Evolutionary conservation across 306 rosid species (phyloP).

Genomic region (Lupinus albus): DNA sequence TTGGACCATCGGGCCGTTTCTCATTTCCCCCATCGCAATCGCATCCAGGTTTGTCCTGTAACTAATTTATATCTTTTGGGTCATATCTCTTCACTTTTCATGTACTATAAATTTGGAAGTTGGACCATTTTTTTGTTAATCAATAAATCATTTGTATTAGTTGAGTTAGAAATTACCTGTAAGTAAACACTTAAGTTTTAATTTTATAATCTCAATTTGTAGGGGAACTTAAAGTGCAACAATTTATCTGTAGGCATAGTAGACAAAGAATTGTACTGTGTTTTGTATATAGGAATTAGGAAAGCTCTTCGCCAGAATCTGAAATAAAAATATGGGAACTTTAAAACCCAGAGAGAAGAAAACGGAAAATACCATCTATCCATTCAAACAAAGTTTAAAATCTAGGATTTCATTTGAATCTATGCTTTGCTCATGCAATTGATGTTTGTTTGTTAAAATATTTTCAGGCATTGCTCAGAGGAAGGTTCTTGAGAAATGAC

Average conservation of each 20-base stretch:
- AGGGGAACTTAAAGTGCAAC: constrained; percentile 4
- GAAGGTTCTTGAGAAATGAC: constrained; percentile 69
- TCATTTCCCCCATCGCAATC: constrained; percentile 89
- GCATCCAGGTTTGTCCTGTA: constrained; percentile 77
- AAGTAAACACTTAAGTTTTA: not conserved
- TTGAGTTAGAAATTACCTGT: not conserved
- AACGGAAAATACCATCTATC: not conserved
- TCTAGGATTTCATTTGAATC: not conserved
- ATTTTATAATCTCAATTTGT: constrained; percentile 5
- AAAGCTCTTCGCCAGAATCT: constrained; percentile 1
- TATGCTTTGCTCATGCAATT: too few species aligned
- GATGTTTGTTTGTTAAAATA: too few species aligned
- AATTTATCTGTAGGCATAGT: constrained; percentile 7
- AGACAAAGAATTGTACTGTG: constrained; percentile 23
- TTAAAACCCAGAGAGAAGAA: constrained; percentile 31
- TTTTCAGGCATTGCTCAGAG: constrained; percentile 18
- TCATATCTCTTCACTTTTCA: constrained; percentile 8
- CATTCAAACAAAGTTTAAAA: not conserved
- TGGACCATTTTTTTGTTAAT: constrained; percentile 10
- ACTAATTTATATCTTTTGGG: constrained; percentile 12
- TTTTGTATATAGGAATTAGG: constrained; percentile 7
- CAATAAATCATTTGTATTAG: constrained; percentile 32
- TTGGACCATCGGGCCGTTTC: constrained; percentile 73
- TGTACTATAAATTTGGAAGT: not conserved
- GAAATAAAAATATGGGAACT: constrained; percentile 15